Percentiles rank a stretch among this genome's conserved stretches.
Conservation (phyloP, 192 early-diverging fungal species). For the Coemansia sp. region DNA sequence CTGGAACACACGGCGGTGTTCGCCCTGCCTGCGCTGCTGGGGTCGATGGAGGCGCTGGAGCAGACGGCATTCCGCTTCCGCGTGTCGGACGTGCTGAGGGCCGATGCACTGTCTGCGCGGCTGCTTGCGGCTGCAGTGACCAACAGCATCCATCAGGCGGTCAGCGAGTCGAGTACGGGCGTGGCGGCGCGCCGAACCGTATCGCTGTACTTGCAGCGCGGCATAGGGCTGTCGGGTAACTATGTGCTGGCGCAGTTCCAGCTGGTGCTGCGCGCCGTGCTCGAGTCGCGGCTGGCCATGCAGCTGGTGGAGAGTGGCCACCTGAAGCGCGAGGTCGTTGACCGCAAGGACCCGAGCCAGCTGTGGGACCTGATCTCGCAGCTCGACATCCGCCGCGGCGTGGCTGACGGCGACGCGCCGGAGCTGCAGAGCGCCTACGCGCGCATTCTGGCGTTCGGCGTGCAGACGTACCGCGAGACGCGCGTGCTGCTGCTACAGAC, state of each 20-base stretch:
- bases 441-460: constrained; percentile 32
- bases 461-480: constrained; percentile 27
- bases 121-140: constrained; percentile 11
- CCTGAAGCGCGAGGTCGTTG: constrained; percentile 13
- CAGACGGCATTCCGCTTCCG: constrained; percentile 29
- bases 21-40: constrained; percentile 34
- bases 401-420: constrained; percentile 3
- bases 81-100: constrained; percentile 22
- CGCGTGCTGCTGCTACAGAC: background rate
- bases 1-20: constrained; percentile 16
- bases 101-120: constrained; percentile 21
- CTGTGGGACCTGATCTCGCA: constrained; percentile 44
- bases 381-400: constrained; percentile 3
- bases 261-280: constrained; percentile 40
- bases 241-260: constrained; percentile 36
- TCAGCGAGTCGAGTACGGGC: constrained; percentile 10
- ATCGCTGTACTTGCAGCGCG: constrained; percentile 25
- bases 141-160: constrained; percentile 19
- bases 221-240: constrained; percentile 28
- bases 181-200: constrained; percentile 20
- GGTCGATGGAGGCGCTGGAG: constrained; percentile 40
- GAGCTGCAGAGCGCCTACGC: constrained; percentile 16
- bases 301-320: constrained; percentile 23
- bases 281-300: constrained; percentile 42
- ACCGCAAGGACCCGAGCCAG: constrained; percentile 24